Evolutionary conservation across 352 stramenopile genomes (phyloP), one percentile per base, ranked within the genome.

Genomic region (Blastocystis sp.): DNA sequence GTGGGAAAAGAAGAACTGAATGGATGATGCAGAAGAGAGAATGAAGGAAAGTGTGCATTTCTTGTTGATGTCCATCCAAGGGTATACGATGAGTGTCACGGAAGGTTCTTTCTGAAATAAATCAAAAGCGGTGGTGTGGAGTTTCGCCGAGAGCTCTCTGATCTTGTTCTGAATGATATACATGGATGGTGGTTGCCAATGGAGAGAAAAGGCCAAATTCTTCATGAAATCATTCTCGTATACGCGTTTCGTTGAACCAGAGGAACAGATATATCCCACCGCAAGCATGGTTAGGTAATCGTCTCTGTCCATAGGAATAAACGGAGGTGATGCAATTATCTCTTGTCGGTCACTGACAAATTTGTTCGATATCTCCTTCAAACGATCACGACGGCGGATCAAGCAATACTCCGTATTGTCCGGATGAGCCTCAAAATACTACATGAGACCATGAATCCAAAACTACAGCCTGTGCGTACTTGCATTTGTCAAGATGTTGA

Each of bases 31-130:
- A 6, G 32, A 48, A 40, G 21, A 73, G 11, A 40, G 4, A 4
- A 51, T 6, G 44, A 53, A 73, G 2, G 61, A 73, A 18, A 73
- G 36, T n/a, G 32, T 51, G 44, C 61, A 51, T 46, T 40, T 32
- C 61, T 73, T 73, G 44, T 51, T 73, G 61, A 73, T 73, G 44
- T 73, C 61, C 36, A 51, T 51, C 61, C 61, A 73, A 4, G 38
- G 61, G 29, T 73, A 73, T 7, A 51, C 61, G 6, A 73, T 51
- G 14, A 73, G 44, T 29, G 61, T 73, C 18, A 73, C 36, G 21
- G 61, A 46, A 27, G 38, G 3, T 24, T 73, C n/a, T 18, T 73
- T 32, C 8, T 7, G 14, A 46, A 46, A 29, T 2, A 9, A 73
- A 2, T 46, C n/a, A 8, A 73, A 51, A 24, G n/a, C 24, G 4